A percentile compares a stretch with the other conserved stretches of the same genome.
Evolutionary conservation across 1,284 basidiomycete genomes (phyloP).

Genomic region (Puccinia novopanici): DNA sequence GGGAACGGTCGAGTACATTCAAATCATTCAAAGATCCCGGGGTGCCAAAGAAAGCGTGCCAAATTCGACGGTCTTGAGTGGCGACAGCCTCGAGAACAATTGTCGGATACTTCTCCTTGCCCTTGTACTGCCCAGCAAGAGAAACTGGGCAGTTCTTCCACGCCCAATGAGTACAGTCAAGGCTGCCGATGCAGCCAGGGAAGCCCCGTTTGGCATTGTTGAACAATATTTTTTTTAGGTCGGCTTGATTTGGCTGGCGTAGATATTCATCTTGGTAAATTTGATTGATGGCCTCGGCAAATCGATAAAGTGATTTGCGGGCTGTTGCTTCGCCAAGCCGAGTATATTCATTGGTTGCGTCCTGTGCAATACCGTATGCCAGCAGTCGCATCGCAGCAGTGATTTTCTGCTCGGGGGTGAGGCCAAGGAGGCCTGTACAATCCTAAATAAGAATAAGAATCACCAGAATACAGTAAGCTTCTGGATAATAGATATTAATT

Average conservation of each 20-base stretch:
- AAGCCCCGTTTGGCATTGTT: neutral
- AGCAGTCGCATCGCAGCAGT: too few relatives aligned
- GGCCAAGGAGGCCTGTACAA: too few relatives aligned
- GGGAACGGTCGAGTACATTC: neutral
- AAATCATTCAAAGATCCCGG: slow-evolving; percentile 39
- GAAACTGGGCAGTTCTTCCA: slow-evolving; percentile 27
- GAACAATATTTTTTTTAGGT: neutral
- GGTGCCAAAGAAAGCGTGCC: slow-evolving; percentile 27
- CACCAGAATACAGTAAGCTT: too few relatives aligned
- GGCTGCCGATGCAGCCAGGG: slow-evolving; percentile 29
- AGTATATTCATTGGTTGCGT: too few relatives aligned
- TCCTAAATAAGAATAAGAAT: too few relatives aligned
- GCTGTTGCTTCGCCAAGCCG: too few relatives aligned
- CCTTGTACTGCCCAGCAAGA: too few relatives aligned
- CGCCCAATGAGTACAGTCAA: slow-evolving; percentile 29
- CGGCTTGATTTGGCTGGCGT: neutral
- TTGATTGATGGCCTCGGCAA: neutral
- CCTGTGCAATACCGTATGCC: too few relatives aligned
- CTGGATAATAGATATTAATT: too few relatives aligned
- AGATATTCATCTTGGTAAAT: neutral
- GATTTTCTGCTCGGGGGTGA: too few relatives aligned
- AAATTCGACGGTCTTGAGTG: slow-evolving; percentile 1
- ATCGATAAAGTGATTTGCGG: too few relatives aligned
- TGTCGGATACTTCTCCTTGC: slow-evolving; percentile 19
- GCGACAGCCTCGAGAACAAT: slow-evolving; percentile 17